Evolutionary conservation across 1,284 basidiomycete genomes (phyloP).

Genomic region (Leccinum variabile): DNA sequence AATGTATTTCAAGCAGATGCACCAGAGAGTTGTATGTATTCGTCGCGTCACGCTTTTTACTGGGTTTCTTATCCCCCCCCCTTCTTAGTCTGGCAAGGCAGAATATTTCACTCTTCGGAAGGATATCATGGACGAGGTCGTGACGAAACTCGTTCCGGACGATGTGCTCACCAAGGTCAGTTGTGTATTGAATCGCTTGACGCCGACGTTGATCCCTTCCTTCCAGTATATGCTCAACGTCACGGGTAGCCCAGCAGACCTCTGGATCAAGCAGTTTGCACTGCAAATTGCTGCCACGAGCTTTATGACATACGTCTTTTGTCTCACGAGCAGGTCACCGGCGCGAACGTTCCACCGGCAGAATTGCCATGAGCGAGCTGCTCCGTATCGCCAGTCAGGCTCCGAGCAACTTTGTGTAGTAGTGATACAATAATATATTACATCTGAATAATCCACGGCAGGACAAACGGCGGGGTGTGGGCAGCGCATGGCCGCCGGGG

Average conservation of each 20-base stretch:
- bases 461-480: too few relatives aligned
- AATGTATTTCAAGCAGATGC: constrained; percentile 45
- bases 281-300: constrained; percentile 85
- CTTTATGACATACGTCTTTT: constrained; percentile 93
- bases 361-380: constrained; percentile 89
- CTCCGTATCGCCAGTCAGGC: constrained; percentile 60
- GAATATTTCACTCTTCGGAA: constrained; percentile 80
- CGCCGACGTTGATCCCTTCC: constrained; percentile 6
- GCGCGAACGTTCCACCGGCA: constrained; percentile 80
- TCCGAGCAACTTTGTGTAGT: constrained; percentile 37
- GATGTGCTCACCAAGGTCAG: constrained; percentile 82
- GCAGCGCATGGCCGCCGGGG: too few relatives aligned
- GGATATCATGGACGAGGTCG: constrained; percentile 90
- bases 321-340: constrained; percentile 82
- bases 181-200: constrained; percentile 15
- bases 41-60: constrained; percentile 10
- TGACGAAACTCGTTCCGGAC: constrained; percentile 88
- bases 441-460: too few relatives aligned
- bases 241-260: constrained; percentile 82
- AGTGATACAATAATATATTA: too few relatives aligned
- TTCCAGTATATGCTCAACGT: constrained; percentile 84
- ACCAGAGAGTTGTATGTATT: constrained; percentile 48
- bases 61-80: constrained; percentile 7
- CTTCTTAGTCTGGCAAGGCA: constrained; percentile 54
- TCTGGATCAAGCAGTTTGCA: constrained; percentile 98